These are phyloP conservation scores for Nitzschia palea DNA, from an alignment of 108 stramenopile species.

Conservation along the genomic window DNA sequence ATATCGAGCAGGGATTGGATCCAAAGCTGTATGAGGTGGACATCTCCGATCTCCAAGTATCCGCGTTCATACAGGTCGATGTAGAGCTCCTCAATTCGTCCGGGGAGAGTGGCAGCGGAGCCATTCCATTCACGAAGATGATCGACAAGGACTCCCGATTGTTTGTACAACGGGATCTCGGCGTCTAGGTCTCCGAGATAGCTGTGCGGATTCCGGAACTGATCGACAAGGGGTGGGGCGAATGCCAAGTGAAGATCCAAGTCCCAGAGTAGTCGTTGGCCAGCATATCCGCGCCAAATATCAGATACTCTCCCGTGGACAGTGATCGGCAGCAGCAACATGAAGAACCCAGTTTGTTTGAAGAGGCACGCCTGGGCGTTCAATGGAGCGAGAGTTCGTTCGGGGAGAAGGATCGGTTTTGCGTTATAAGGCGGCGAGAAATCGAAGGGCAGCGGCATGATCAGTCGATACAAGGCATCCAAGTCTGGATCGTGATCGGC, in stretches of 20 bases:
- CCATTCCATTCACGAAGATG: neutral
- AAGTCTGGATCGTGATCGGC: too few species aligned
- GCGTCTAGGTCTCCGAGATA: neutral
- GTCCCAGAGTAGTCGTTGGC: too few species aligned
- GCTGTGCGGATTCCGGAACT: neutral
- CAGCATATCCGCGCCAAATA: too few species aligned
- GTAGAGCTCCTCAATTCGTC: neutral
- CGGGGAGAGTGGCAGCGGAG: neutral
- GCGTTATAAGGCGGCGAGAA: too few species aligned
- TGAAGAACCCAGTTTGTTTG: too few species aligned
- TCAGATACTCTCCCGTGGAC: too few species aligned
- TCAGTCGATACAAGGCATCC: too few species aligned
- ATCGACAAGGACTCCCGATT: neutral
- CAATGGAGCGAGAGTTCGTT: too few species aligned
- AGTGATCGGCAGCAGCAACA: too few species aligned
- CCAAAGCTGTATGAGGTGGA: neutral
- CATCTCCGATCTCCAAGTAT: neutral
- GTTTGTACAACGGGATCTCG: neutral
- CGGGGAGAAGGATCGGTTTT: too few species aligned
- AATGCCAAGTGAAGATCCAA: neutral
- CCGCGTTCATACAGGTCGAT: neutral
- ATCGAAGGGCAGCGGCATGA: too few species aligned
- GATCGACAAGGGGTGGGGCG: neutral
- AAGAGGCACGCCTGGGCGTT: too few species aligned
- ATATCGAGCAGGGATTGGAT: neutral